Conservation (phyloP, 2,329 filamentous ascomycete species). For the Colletotrichum acutatum region DNA sequence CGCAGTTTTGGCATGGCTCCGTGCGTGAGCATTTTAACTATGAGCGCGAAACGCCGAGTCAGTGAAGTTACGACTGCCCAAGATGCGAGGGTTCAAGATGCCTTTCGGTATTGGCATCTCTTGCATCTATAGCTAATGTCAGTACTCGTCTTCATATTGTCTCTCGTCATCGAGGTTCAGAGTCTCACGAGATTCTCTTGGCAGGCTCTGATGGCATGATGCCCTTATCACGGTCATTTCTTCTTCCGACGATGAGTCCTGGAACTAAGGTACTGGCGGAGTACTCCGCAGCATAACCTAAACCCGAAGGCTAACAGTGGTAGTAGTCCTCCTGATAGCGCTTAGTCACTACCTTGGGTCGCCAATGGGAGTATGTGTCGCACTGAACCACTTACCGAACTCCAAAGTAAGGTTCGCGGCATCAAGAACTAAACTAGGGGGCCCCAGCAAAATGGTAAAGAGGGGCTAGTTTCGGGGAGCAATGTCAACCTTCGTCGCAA, state of each 20-base stretch:
- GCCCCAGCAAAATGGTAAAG: not conserved
- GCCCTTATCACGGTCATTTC: not conserved
- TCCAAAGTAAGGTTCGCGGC: not conserved
- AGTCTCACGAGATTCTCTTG: no score
- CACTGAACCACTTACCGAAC: not conserved
- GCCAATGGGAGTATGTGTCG: not conserved
- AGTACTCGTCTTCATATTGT: no score
- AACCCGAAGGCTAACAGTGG: not conserved
- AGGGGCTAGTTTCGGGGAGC: not conserved
- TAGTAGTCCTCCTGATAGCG: not conserved
- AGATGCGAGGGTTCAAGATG: no score
- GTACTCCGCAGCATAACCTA: not conserved
- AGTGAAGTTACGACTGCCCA: no score
- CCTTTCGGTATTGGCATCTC: no score
- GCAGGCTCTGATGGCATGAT: not conserved
- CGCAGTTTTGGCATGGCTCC: conserved; percentile 35
- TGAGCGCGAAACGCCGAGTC: no score
- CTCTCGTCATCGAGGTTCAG: no score
- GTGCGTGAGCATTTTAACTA: conserved; percentile 35
- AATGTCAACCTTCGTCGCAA: not conserved
- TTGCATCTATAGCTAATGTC: no score
- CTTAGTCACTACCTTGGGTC: not conserved
- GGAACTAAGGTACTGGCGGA: not conserved
- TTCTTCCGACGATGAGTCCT: not conserved
- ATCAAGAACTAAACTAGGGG: not conserved